Evolutionary conservation across 108 stramenopile species (phyloP).

Genomic region (Conticribra weissflogii): DNA sequence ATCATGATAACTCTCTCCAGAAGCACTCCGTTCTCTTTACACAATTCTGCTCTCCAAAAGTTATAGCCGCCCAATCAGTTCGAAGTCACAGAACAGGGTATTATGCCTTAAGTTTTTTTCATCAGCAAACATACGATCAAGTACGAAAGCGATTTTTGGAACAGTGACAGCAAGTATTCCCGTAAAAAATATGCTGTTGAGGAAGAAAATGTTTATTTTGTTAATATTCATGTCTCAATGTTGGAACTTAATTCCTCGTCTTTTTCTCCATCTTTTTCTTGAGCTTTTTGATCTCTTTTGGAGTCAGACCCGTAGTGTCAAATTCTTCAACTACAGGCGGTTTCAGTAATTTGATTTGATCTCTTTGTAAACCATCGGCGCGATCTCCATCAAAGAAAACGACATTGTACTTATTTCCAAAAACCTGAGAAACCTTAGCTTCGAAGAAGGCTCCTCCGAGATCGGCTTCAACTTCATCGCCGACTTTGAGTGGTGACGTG

Average conservation of each 20-base stretch:
- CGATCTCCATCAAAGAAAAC: slow-evolving; percentile 84
- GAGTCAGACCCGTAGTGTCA: slow-evolving; percentile 73
- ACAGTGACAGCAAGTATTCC: no score
- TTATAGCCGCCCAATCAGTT: no score
- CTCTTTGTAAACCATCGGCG: slow-evolving; percentile 66
- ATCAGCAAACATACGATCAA: no score
- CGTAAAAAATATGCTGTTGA: no score
- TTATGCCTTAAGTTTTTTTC: no score
- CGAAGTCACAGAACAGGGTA: no score
- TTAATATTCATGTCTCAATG: background rate
- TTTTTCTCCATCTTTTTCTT: slow-evolving; percentile 78
- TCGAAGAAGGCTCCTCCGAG: slow-evolving; percentile 85
- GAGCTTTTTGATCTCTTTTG: slow-evolving; percentile 81
- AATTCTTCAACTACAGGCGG: slow-evolving; percentile 57
- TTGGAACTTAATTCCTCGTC: slow-evolving; percentile 14
- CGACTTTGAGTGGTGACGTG: slow-evolving; percentile 64
- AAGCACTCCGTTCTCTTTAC: no score
- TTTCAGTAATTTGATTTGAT: slow-evolving; percentile 62
- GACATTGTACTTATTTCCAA: slow-evolving; percentile 65
- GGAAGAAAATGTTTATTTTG: no score
- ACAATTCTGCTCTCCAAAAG: no score
- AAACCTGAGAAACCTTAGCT: slow-evolving; percentile 62
- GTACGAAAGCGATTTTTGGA: no score
- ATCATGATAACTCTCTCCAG: no score
- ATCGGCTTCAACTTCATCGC: slow-evolving; percentile 84